Conservation (phyloP, 192 early-diverging fungal species). For the Pilaira anomala region DNA sequence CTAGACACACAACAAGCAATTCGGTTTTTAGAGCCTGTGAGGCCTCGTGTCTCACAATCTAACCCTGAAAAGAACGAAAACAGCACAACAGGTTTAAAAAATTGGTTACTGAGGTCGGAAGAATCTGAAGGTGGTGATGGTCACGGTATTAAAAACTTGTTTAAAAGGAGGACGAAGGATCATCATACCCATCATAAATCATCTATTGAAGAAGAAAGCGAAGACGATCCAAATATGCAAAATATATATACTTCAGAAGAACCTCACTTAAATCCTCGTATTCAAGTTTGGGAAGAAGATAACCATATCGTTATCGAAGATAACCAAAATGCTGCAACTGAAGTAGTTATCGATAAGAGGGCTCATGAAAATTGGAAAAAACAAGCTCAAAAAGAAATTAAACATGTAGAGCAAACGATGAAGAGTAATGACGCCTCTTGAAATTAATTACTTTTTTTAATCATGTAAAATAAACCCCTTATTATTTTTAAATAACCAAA, state of each 20-base stretch:
- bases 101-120: background rate
- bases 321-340: background rate
- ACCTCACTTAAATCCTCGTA: background rate
- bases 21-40: slow-evolving; percentile 35
- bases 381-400: slow-evolving; percentile 25
- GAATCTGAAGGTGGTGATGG: background rate
- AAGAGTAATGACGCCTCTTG: no score
- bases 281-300: slow-evolving; percentile 30
- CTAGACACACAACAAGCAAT: slow-evolving; percentile 26
- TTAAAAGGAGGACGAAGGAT: background rate
- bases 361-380: slow-evolving; percentile 14
- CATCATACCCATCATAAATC: background rate
- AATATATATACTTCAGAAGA: background rate
- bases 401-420: background rate
- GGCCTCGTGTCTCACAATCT: slow-evolving; percentile 14
- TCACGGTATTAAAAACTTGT: background rate
- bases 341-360: slow-evolving; percentile 18
- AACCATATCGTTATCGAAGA: slow-evolving; percentile 24
- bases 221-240: background rate
- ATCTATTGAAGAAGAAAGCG: background rate
- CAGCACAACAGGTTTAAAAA: slow-evolving; percentile 13
- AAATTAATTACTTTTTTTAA: no score
- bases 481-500: no score
- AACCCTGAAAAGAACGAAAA: slow-evolving; percentile 14
- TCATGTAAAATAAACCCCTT: no score